These are phyloP conservation scores for Lipomyces mesembrius DNA, from an alignment of 805 yeast genomes.

Conservation along the genomic window DNA sequence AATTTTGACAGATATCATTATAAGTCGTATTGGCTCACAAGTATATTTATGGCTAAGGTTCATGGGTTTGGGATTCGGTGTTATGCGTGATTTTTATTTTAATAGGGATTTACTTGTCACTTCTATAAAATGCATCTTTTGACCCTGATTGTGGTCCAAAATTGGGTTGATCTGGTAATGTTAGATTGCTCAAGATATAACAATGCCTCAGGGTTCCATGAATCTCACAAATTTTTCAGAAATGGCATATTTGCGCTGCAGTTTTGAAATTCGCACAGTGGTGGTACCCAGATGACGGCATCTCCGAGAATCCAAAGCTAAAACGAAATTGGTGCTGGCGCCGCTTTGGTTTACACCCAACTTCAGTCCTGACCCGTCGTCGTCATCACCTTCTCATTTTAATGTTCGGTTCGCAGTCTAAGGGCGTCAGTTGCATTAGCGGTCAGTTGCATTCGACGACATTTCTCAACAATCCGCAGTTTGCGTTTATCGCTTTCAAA, in stretches of 20 bases:
- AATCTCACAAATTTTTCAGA: background rate
- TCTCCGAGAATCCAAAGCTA: too few species aligned
- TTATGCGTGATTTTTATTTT: background rate
- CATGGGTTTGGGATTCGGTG: background rate
- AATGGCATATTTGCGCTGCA: background rate
- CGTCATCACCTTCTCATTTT: background rate
- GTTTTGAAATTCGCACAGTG: background rate
- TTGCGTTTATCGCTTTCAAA: too few species aligned
- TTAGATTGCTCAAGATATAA: too few species aligned
- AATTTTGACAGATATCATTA: background rate
- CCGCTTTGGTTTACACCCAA: too few species aligned
- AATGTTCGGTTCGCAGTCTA: background rate
- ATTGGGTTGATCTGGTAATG: too few species aligned
- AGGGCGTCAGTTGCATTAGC: too few species aligned
- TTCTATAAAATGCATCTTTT: background rate
- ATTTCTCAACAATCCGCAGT: too few species aligned
- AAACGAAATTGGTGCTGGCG: too few species aligned
- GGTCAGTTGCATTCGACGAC: too few species aligned
- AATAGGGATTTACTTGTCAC: too few species aligned
- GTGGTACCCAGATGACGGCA: too few species aligned
- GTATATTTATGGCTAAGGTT: background rate
- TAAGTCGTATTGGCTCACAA: background rate
- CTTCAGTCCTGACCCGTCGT: background rate
- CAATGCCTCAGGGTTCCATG: too few species aligned
- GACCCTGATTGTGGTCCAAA: background rate